Percentiles rank a stretch among this genome's conserved stretches.
These are phyloP conservation scores for Botryotinia calthae DNA, from an alignment of 2,329 filamentous ascomycete species.

Conservation along the genomic window DNA sequence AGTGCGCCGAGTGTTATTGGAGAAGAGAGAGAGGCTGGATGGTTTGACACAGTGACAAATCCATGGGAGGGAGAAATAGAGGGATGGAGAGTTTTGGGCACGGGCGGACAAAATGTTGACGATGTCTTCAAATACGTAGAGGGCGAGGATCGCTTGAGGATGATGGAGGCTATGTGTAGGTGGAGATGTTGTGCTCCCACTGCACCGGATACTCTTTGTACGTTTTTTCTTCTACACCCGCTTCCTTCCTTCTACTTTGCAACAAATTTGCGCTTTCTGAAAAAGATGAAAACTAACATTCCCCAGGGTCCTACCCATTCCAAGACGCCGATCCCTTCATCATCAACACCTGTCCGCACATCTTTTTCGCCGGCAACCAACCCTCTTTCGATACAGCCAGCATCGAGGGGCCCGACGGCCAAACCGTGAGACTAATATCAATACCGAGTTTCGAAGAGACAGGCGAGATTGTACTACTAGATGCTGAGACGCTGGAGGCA, in stretches of 20 bases:
- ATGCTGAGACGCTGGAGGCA: constrained; percentile 75
- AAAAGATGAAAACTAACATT: constrained; percentile 8
- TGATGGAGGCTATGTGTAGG: constrained; percentile 92
- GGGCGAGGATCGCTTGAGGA: constrained; percentile 70
- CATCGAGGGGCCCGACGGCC: constrained; percentile 64
- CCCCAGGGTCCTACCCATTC: constrained; percentile 87
- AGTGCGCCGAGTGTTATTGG: constrained; percentile 36
- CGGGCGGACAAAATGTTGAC: constrained; percentile 87
- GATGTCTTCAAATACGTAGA: constrained; percentile 91
- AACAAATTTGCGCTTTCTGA: neutral
- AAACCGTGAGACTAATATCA: constrained; percentile 73
- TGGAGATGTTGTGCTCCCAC: constrained; percentile 93
- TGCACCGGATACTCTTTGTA: constrained; percentile 91
- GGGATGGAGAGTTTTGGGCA: constrained; percentile 83
- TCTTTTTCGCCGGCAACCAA: constrained; percentile 89
- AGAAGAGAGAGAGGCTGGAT: constrained; percentile 53
- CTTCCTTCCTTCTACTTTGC: neutral
- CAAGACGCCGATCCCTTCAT: constrained; percentile 92
- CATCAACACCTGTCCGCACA: constrained; percentile 77
- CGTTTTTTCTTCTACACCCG: constrained; percentile 41
- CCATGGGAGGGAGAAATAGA: constrained; percentile 90
- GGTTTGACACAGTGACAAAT: constrained; percentile 89
- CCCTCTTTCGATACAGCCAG: constrained; percentile 70
- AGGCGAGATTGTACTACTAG: constrained; percentile 77
- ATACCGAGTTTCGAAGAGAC: constrained; percentile 79